Evolutionary conservation across 73 alveolate species (phyloP), one percentile per base, ranked within the genome.

Genomic region (Breviolum minutum): DNA sequence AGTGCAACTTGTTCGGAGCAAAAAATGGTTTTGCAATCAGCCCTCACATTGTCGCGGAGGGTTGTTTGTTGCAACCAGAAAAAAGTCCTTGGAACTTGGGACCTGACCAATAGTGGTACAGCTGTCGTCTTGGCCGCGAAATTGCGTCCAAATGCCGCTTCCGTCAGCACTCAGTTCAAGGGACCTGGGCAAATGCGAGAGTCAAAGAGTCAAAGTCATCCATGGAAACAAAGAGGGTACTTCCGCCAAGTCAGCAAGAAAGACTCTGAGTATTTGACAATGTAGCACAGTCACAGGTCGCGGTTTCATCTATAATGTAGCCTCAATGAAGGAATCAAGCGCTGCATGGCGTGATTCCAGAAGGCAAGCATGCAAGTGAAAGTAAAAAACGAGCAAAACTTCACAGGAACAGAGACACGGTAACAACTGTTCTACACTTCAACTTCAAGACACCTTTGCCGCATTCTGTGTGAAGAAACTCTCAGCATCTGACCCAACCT

Each of bases 211-310:
- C 79, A 69, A 24, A 19, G 19, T 19, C 26, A 69, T 24, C 79
- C 26, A 16, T 69, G 26, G 7, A 16, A 40, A 40, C 54, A 40
- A 40, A 40, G 54, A 40, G 3, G 54, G 54, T 40, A 74, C 48
- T 14, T 11, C 26, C 32, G 16, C 60, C 29, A 17, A 19, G 48
- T n/a, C 12, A 5, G 0, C 71, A 40, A 8, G 32, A 48, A 17
- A 7, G 20, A 9, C 69, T 11, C 81, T 87, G 81, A 29, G 71
- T 82, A 27, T 30, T 6, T 29, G 16, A 80, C 98, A 92, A 17
- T 6, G 89, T 32, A 40, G 98, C 98, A 22, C 98, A 92, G 62
- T 92, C 98, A 76, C 98, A 92, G 16, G 98, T 92, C 11, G 98
- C 89, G 7, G 68, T 76, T 48, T 92, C 98, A 74, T 92, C 90